A percentile compares a stretch with the other conserved stretches of the same genome.
Conservation (phyloP, 176 grass and related monocot genomes). For the Pontederia crassipes region DNA sequence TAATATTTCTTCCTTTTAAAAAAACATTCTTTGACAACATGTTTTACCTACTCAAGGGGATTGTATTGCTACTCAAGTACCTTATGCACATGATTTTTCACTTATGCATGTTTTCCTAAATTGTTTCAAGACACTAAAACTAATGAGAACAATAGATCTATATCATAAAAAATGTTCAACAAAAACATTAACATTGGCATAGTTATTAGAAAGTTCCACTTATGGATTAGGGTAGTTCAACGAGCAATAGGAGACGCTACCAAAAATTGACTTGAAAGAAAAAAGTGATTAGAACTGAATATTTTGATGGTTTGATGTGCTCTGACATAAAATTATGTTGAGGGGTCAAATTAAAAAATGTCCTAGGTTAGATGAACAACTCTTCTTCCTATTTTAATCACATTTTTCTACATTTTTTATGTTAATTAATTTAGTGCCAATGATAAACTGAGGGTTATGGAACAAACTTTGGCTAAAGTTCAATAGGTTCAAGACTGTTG, state of each 20-base stretch:
- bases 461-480: slow-evolving; percentile 51
- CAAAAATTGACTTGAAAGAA: slow-evolving; percentile 70
- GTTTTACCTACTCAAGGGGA: too few species aligned
- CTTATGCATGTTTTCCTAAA: too few species aligned
- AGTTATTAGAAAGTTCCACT: slow-evolving; percentile 39
- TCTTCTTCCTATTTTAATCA: slow-evolving; percentile 1
- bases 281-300: slow-evolving; percentile 23
- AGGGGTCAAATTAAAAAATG: too few species aligned
- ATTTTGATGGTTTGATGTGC: background rate
- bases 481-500: slow-evolving; percentile 66
- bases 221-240: slow-evolving; percentile 65
- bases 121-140: slow-evolving; percentile 7
- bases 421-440: slow-evolving; percentile 46
- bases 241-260: slow-evolving; percentile 70
- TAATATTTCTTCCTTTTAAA: too few species aligned
- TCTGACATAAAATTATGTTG: too few species aligned
- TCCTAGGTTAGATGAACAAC: background rate
- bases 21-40: too few species aligned
- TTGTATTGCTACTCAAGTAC: too few species aligned
- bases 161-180: background rate
- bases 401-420: slow-evolving; percentile 25
- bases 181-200: slow-evolving; percentile 2
- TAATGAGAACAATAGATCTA: background rate
- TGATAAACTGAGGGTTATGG: slow-evolving; percentile 70
- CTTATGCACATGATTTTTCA: too few species aligned